Conservation (phyloP, 495 filamentous ascomycete genomes). For the Podospora pseudocomata region DNA sequence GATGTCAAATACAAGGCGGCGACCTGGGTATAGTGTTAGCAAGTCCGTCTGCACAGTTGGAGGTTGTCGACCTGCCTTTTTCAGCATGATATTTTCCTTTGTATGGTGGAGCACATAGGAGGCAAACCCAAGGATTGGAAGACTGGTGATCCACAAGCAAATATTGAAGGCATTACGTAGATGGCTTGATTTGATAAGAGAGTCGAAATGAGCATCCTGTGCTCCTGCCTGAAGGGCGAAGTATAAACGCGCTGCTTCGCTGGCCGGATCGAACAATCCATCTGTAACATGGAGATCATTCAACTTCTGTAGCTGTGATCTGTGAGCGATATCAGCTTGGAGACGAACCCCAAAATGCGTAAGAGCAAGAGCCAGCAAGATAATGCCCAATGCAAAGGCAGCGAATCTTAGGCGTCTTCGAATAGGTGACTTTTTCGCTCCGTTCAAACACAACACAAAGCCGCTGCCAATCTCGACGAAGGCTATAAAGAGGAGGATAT, state of each 20-base stretch:
- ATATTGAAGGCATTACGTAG: neutral
- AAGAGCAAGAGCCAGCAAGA: constrained; percentile 18
- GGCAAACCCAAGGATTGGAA: constrained; percentile 9
- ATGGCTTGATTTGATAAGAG: neutral
- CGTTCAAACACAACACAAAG: constrained; percentile 20
- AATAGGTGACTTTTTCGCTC: neutral
- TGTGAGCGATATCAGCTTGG: neutral
- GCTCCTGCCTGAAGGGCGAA: neutral
- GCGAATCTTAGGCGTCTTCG: constrained; percentile 13
- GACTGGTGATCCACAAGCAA: constrained; percentile 21
- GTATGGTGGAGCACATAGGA: constrained; percentile 15
- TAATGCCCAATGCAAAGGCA: neutral
- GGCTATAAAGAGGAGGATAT: constrained; percentile 22
- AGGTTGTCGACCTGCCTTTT: constrained; percentile 9
- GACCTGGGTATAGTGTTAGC: constrained; percentile 8
- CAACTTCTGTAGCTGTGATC: too few species aligned
- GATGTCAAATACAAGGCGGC: constrained; percentile 16
- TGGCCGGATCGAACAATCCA: too few species aligned
- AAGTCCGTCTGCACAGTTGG: neutral
- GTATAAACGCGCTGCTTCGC: neutral
- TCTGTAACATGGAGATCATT: too few species aligned
- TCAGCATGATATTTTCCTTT: constrained; percentile 7
- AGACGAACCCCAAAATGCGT: constrained; percentile 3
- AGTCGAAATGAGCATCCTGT: neutral
- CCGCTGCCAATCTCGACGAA: constrained; percentile 25